A percentile compares a stretch with the other conserved stretches of the same genome.
phyloP scores from a whole-genome alignment of 169 alveolate species.

The Miamiensis avidus region DNA sequence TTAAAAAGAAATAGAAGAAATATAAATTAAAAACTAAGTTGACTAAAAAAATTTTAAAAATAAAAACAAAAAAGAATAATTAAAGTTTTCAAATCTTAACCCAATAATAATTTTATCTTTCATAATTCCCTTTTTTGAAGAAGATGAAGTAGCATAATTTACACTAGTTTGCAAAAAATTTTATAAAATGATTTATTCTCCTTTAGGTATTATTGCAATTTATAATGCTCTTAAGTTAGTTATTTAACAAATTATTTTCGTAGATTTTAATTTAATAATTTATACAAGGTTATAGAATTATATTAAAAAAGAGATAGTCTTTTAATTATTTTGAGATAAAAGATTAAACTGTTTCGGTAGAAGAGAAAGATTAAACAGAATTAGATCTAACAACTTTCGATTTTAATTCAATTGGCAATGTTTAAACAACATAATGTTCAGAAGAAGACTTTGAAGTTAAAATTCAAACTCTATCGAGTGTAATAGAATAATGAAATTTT shows the following conservation, averaged over 20 bases:
- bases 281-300: neutral
- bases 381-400: neutral
- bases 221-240: too few relatives aligned
- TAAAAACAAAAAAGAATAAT: too few relatives aligned
- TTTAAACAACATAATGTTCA: neutral
- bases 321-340: too few relatives aligned
- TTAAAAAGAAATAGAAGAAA: too few relatives aligned
- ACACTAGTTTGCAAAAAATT: neutral
- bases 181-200: neutral
- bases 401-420: neutral
- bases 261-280: too few relatives aligned
- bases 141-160: neutral
- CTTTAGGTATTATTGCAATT: neutral
- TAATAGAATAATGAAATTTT: too few relatives aligned
- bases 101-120: neutral
- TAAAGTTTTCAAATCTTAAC: neutral
- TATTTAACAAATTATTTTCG: neutral
- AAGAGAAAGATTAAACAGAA: neutral
- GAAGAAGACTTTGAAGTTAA: neutral
- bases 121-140: neutral
- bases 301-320: neutral
- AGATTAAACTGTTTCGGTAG: neutral
- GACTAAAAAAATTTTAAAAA: too few relatives aligned
- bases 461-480: neutral
- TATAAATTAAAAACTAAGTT: too few relatives aligned